Base-by-base conservation (phyloP, 257 asterid genomes). In the Gentiana macrophylla region DNA sequence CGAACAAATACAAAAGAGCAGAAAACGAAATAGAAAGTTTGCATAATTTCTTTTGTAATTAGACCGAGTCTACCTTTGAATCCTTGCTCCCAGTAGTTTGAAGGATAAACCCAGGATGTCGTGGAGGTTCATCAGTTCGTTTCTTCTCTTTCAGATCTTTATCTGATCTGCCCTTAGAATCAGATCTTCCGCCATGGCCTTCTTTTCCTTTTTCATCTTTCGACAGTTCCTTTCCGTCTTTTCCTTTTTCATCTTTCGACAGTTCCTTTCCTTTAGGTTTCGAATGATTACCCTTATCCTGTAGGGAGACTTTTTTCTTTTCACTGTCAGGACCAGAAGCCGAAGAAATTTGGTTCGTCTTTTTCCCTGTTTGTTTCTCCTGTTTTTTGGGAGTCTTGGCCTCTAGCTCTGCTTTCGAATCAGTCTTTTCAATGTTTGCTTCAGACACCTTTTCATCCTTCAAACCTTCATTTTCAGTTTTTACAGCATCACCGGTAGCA, bases 81-180 rank as follows among this genome's bases (percentile, higher is more conserved):
- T 68, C 93, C 67, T 73, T 85, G 81, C 74, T 69, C 72, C 88
- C 89, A 64, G 73, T 70, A 47, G 84, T 92, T 67, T 74, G 94
- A 71, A 92, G 77, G 76, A 88, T 50, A 53, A 92, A 67, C 50
- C 98, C 98, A 64, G 95, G 98, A 74, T 84, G 95, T 59, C 86
- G 70, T 53, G 98, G 96, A 62, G 77, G 86, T 62, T 85, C 98
- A 4, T 81, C 90, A 32, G 55, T 68, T 60, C 54, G 74, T 60
- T 61, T 83, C 81, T 79, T 81, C 58, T 77, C 92, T 59, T 82
- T 81, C 63, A 65, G 65, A 37, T 57, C 74, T 74, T 74, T 76
- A 50, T 33, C 62, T 47, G 76, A 55, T 71, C 69, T 87, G 76
- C 67, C 56, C 66, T 55, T 75, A 4, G 79, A 64, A 71, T 72